phyloP scores from a whole-genome alignment of 768 basidiomycete genomes.

The Trametes cinnabarina region DNA sequence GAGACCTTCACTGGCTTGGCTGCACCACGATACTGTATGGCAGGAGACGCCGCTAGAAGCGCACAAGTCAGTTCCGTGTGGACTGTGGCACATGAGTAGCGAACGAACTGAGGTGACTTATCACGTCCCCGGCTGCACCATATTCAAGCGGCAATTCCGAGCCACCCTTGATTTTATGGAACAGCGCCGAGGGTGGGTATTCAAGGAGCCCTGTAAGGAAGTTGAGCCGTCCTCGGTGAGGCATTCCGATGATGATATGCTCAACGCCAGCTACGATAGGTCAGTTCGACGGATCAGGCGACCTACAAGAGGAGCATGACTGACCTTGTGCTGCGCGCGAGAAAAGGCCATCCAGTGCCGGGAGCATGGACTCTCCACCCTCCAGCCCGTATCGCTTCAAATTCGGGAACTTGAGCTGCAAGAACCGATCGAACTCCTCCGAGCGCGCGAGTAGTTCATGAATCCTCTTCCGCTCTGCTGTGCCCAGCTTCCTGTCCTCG shows the following conservation, averaged over 20 bases:
- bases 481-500: constrained; percentile 18
- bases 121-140: constrained; percentile 76
- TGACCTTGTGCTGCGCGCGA: constrained; percentile 58
- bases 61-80: neutral
- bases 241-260: constrained; percentile 79
- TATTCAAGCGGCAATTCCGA: constrained; percentile 66
- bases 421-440: constrained; percentile 81
- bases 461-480: constrained; percentile 50
- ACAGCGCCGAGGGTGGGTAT: constrained; percentile 65
- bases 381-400: constrained; percentile 85
- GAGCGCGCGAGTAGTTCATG: constrained; percentile 69
- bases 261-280: constrained; percentile 52
- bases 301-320: constrained; percentile 1
- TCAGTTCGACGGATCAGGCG: neutral
- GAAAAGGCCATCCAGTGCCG: constrained; percentile 80
- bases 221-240: constrained; percentile 85
- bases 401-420: constrained; percentile 88
- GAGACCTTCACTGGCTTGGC: constrained; percentile 62
- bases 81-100: neutral
- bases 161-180: constrained; percentile 86
- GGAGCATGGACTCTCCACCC: constrained; percentile 92
- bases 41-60: constrained; percentile 60
- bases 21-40: constrained; percentile 53
- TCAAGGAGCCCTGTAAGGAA: constrained; percentile 76
- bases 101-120: constrained; percentile 73